phyloP scores from a whole-genome alignment of 306 rosid species.

The Geum urbanum region DNA sequence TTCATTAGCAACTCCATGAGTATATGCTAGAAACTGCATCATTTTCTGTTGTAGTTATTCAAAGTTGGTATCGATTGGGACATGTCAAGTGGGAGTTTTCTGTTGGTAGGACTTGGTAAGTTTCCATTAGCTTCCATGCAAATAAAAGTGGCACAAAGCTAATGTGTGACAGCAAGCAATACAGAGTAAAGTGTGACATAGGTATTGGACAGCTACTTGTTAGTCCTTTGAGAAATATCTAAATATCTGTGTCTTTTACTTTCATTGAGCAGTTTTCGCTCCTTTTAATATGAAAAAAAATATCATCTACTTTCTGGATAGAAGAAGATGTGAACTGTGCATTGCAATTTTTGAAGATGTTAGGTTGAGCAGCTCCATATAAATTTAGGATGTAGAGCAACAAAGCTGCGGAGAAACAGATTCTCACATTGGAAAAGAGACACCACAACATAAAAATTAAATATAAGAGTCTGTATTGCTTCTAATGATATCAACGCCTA shows the following conservation, averaged over 20 bases:
- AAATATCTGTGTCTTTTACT: conserved; percentile 6
- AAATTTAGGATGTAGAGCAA: too few species aligned
- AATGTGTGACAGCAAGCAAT: conserved; percentile 20
- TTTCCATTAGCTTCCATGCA: conserved; percentile 19
- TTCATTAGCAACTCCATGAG: conserved; percentile 5
- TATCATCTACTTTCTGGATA: background rate
- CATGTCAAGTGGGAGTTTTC: conserved; percentile 20
- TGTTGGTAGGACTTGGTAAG: conserved; percentile 21
- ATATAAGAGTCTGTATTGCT: too few species aligned
- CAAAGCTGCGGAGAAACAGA: too few species aligned
- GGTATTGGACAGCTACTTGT: conserved; percentile 25
- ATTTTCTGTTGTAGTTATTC: conserved; percentile 12
- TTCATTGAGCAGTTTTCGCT: conserved; percentile 20
- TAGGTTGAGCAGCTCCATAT: too few species aligned
- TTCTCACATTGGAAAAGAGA: too few species aligned
- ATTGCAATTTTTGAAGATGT: background rate
- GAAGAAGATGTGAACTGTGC: background rate
- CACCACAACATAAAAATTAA: too few species aligned
- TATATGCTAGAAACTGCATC: conserved; percentile 7
- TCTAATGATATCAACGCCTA: too few species aligned
- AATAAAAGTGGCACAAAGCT: conserved; percentile 1
- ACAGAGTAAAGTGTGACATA: too few species aligned
- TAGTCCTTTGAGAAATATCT: conserved; percentile 20
- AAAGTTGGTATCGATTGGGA: conserved; percentile 29
- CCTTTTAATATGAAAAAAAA: background rate